Evolutionary conservation across 2,329 filamentous ascomycete species (phyloP), one percentile per base, ranked within the genome.

Genomic region (Pseudogymnoascus sp.): DNA sequence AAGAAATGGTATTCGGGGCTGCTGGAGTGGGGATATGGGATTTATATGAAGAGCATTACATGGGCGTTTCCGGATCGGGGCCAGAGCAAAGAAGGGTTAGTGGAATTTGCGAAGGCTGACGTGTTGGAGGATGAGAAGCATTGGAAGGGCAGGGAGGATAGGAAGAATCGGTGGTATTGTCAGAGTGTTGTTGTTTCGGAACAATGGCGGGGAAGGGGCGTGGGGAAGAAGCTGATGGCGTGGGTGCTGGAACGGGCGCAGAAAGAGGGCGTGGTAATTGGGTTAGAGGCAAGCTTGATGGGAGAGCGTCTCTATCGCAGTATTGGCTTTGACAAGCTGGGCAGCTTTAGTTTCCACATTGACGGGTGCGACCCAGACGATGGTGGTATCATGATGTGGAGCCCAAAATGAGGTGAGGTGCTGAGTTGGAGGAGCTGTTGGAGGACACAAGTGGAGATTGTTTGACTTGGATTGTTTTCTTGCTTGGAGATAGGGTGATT

Each of bases 211-310:
- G 62, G 69, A 19, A 65, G 50, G 64, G 68, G 68, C 1, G 64
- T 70, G 59, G 70, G 71, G 59, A 70, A 66, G 67, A 65, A 15
- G 56, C 60, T 72, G 29, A 70, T 72, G 69, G 63, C 50, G 26
- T 66, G 70, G 65, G 65, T 70, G 7, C 59, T 69, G n/a, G 46
- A 60, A 35, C 65, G 59, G 59, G 69, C 70, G 4, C 65, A 69
- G 60, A 60, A 61, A 37, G 70, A 72, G 60, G 59, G 56, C 19
- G 69, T 72, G 7, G 10, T 63, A 17, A 60, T 70, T 7, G 68
- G 67, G 1, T 31, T 72, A 60, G 68, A 70, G 38, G 63, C 68
- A 2, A 71, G 66, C 64, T 42, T 23, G 5, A n/a, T 29, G 11
- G 70, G 70, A 7, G 70, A 70, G 59, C n/a, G 17, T 7, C 56